Evolutionary conservation across 2,329 filamentous ascomycete species (phyloP).

Genomic region (Sclerotinia nivalis): DNA sequence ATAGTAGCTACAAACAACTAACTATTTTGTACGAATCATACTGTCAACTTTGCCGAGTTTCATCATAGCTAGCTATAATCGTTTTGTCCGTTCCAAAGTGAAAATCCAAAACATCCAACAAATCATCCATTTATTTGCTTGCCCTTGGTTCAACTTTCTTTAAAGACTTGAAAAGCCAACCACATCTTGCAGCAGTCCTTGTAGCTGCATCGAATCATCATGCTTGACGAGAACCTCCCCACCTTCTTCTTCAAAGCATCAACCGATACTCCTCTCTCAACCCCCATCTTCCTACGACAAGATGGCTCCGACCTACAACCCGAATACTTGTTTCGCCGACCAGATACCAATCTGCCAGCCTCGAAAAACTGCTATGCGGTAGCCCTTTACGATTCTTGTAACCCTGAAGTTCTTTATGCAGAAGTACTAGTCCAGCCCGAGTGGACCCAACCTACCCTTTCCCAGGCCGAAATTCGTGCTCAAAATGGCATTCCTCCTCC

Average conservation of each 20-base stretch:
- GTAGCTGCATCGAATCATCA: conserved; percentile 43
- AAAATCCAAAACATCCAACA: conserved; percentile 1
- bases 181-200: background rate
- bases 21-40: background rate
- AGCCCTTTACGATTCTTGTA: conserved; percentile 80
- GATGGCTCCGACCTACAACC: conserved; percentile 79
- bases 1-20: background rate
- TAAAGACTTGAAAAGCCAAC: background rate
- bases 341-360: conserved; percentile 67
- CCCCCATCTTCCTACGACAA: conserved; percentile 59
- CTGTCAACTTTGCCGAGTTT: background rate
- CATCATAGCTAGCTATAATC: background rate
- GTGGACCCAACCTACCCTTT: conserved; percentile 81
- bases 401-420: conserved; percentile 78
- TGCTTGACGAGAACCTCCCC: conserved; percentile 95
- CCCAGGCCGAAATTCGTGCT: conserved; percentile 75
- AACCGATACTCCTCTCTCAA: conserved; percentile 56
- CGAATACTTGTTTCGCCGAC: conserved; percentile 77
- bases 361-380: conserved; percentile 84
- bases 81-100: background rate
- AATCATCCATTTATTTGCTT: background rate
- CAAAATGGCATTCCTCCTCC: conserved; percentile 64
- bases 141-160: background rate
- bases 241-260: conserved; percentile 58
- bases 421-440: conserved; percentile 83